These are phyloP conservation scores for Trichoderma atrobrunneum DNA, from an alignment of 2,329 filamentous ascomycete species.

Conservation along the genomic window DNA sequence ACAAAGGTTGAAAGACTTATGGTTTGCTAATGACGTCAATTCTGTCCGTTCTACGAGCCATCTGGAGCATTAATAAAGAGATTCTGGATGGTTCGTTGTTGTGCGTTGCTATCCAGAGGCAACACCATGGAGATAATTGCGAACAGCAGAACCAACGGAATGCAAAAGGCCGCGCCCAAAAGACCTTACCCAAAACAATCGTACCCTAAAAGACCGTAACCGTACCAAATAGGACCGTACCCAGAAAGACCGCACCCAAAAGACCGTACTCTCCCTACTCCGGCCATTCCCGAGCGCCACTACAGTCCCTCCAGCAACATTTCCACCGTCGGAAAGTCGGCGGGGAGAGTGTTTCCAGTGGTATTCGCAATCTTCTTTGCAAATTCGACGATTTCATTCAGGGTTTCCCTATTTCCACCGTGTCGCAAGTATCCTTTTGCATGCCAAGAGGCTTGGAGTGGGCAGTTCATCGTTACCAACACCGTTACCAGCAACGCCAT, in stretches of 20 bases:
- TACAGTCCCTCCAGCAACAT: neutral
- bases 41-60: neutral
- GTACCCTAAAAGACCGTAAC: too few species aligned
- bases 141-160: neutral
- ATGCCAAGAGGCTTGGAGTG: slow-evolving; percentile 4
- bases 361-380: neutral
- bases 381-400: neutral
- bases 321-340: neutral
- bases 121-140: neutral
- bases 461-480: neutral
- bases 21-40: neutral
- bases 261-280: neutral
- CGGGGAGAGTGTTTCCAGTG: neutral
- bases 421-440: neutral
- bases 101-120: neutral
- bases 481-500: slow-evolving; percentile 6
- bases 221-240: neutral
- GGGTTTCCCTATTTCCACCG: neutral
- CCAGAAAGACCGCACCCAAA: neutral
- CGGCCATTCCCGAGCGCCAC: neutral
- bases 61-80: neutral
- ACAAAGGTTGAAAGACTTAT: neutral
- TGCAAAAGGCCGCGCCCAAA: neutral
- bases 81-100: neutral
- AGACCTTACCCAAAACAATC: too few species aligned